Evolutionary conservation across 169 alveolate species (phyloP).

Genomic region (Babesia bovis): DNA sequence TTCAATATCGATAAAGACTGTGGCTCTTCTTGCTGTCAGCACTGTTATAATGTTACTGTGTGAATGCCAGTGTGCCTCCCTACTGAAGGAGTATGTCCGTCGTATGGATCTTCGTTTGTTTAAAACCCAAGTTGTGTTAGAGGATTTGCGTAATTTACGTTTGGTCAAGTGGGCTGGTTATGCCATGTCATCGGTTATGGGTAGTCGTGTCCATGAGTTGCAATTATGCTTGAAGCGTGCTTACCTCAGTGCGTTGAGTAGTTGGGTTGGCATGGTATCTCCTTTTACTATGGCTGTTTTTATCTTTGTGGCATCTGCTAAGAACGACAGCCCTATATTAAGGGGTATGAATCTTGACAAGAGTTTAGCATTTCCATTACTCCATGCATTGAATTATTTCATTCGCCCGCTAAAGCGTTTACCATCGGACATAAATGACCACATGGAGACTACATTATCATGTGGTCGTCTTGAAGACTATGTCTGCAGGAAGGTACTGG

Average conservation of each 20-base stretch:
- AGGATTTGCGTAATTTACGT: slow-evolving; percentile 37
- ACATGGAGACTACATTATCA: slow-evolving; percentile 57
- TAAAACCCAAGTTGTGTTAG: slow-evolving; percentile 56
- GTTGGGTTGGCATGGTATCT: slow-evolving; percentile 58
- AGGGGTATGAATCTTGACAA: slow-evolving; percentile 52
- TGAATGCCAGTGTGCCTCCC: slow-evolving; percentile 56
- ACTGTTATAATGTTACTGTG: slow-evolving; percentile 48
- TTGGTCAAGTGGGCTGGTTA: slow-evolving; percentile 56
- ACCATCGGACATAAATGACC: slow-evolving; percentile 64
- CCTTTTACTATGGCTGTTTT: slow-evolving; percentile 49
- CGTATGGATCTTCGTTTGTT: slow-evolving; percentile 47
- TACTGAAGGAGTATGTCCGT: slow-evolving; percentile 52
- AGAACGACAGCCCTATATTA: slow-evolving; percentile 8
- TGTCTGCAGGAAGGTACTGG: slow-evolving; percentile 43
- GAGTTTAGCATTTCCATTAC: slow-evolving; percentile 47
- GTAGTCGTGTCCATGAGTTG: slow-evolving; percentile 58
- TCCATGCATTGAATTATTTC: slow-evolving; percentile 57
- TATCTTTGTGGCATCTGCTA: slow-evolving; percentile 45
- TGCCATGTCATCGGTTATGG: slow-evolving; percentile 42
- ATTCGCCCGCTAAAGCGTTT: slow-evolving; percentile 55
- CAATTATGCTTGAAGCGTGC: slow-evolving; percentile 64
- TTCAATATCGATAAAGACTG: slow-evolving; percentile 16
- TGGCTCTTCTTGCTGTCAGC: slow-evolving; percentile 11
- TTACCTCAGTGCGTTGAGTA: slow-evolving; percentile 35
- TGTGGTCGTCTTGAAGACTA: slow-evolving; percentile 52